A percentile compares a stretch with the other conserved stretches of the same genome.
These are phyloP conservation scores for Nothopassalora personata DNA, from an alignment of 2,329 filamentous ascomycete species.

Conservation along the genomic window DNA sequence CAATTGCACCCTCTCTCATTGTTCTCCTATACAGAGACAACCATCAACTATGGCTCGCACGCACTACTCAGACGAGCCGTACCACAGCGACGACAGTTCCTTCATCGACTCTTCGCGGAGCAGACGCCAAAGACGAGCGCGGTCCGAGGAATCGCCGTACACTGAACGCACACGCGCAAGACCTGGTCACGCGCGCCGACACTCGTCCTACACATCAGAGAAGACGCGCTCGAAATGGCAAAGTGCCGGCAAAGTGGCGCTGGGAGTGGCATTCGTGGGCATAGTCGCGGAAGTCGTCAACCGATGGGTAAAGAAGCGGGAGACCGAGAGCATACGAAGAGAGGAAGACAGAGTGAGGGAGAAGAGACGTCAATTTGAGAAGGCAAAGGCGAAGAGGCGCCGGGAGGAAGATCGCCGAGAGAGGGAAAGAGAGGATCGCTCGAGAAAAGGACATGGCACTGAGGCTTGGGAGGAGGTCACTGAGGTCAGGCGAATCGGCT, in stretches of 20 bases:
- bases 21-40: not conserved
- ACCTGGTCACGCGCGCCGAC: not conserved
- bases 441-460: constrained; percentile 1
- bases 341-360: constrained; percentile 8
- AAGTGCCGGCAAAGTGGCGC: constrained; percentile 13
- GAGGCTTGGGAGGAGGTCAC: constrained; percentile 2
- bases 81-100: constrained; percentile 12
- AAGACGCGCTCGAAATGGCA: not conserved
- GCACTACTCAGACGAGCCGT: constrained; percentile 1
- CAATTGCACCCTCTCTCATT: not conserved
- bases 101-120: not conserved
- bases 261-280: constrained; percentile 8
- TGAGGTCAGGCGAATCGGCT: constrained; percentile 5
- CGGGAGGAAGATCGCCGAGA: constrained; percentile 12
- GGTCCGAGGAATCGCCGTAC: not conserved
- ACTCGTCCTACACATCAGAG: constrained; percentile 1
- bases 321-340: constrained; percentile 6
- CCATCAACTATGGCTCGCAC: constrained; percentile 1
- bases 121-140: not conserved
- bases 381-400: constrained; percentile 10
- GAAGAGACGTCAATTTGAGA: constrained; percentile 11
- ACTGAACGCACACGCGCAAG: not conserved
- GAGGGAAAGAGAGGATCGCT: constrained; percentile 5
- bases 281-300: constrained; percentile 7
- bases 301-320: constrained; percentile 11